Evolutionary conservation across 192 early-diverging fungal genomes (phyloP), one percentile per base, ranked within the genome.

Genomic region (Podochytrium sp.): DNA sequence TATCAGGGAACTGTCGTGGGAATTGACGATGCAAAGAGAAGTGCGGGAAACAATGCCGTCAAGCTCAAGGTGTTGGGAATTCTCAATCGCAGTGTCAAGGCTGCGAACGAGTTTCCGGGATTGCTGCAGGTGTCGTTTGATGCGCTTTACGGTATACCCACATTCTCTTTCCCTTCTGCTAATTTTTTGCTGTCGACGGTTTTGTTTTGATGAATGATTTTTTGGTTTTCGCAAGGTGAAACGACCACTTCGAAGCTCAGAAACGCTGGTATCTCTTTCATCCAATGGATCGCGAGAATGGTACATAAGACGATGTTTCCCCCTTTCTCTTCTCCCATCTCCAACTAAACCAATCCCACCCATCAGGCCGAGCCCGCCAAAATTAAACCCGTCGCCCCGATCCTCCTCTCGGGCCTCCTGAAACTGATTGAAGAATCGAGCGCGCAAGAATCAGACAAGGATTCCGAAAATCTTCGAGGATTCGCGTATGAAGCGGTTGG

Each of bases 211-310:
- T n/a, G n/a, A n/a, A n/a, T n/a, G n/a, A n/a, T n/a, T n/a, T n/a
- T n/a, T n/a, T n/a, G 0, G 25, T 65, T 27, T 16, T 71, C 63
- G 2, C 6, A 18, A 91, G 90, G 91, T n/a, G 84, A 91, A 33
- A 60, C 53, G 6, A 86, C 93, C 23, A 93, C 81, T 34, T 55
- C 82, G 20, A 94, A 90, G 57, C 79, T 96, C 20, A 81, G 90
- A 6, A 85, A 86, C 70, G 83, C 88, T 2, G 92, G 91, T 1
- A 93, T 96, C 87, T 71, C 81, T 1, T 98, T 95, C 82, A 74
- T 96, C 51, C 94, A 95, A 57, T 98, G 96, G 96, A 83, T 92
- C 29, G 89, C 92, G 12, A 78, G 91, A 34, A 94, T 93, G 89
- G 90, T 35, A 38, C 59, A 7, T 62, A 50, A 42, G n/a, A n/a